phyloP scores from a whole-genome alignment of 305 asterid genomes.

The Plantago coronopus region DNA sequence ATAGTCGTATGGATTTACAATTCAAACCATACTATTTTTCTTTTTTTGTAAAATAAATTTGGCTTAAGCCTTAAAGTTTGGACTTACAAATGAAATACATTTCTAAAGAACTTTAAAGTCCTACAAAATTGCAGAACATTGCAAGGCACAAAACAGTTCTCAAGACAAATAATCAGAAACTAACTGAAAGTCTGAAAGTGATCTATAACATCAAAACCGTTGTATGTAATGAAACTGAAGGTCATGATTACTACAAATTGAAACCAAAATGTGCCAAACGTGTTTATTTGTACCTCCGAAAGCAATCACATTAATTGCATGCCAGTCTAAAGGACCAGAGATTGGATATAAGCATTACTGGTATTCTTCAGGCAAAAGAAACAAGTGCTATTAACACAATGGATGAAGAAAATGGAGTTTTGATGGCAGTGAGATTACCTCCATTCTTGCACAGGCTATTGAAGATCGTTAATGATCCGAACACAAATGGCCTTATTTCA shows the following conservation, averaged over 20 bases:
- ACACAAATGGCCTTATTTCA: slow-evolving; percentile 34
- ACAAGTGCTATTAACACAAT: background rate
- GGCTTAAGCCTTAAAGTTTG: no score
- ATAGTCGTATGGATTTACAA: no score
- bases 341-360: no score
- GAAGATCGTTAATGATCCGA: slow-evolving; percentile 49
- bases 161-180: no score
- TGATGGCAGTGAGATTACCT: slow-evolving; percentile 27
- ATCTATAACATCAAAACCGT: no score
- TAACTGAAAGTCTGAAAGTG: no score
- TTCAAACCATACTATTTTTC: no score
- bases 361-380: no score
- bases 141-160: background rate
- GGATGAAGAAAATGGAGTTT: slow-evolving; percentile 4
- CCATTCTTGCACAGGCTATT: slow-evolving; percentile 46
- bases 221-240: background rate
- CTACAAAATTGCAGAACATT: background rate
- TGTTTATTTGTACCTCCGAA: background rate
- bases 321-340: background rate
- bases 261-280: no score
- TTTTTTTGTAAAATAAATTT: no score
- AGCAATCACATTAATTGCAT: background rate
- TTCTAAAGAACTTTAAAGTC: no score
- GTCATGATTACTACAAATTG: background rate
- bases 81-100: no score